Conservation (phyloP, 331 rosid genomes). For the Quercus tomentella region DNA sequence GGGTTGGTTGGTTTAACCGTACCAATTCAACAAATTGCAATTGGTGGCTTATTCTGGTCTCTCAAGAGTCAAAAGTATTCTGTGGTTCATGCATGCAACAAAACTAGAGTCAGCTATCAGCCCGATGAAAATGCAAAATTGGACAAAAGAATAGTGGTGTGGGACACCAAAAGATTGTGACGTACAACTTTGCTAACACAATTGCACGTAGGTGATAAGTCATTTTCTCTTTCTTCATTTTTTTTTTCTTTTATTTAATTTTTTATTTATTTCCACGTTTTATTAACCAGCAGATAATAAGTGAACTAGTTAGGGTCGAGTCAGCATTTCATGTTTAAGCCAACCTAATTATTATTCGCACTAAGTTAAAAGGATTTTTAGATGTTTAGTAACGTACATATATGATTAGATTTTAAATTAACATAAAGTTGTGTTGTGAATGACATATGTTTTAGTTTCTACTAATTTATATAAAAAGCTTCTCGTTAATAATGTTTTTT, state of each 20-base stretch:
- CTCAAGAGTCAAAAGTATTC: conserved; percentile 5
- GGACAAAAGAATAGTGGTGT: conserved; percentile 5
- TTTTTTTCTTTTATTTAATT: not conserved
- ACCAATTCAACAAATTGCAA: not conserved
- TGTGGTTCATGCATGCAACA: conserved; percentile 23
- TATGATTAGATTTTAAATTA: not conserved
- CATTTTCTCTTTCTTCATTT: not conserved
- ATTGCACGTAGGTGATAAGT: not conserved
- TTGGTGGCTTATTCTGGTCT: not conserved
- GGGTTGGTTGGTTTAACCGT: not conserved
- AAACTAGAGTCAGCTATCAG: conserved; percentile 12
- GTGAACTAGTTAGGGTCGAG: not conserved
- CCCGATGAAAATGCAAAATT: not conserved
- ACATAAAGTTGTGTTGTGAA: not conserved
- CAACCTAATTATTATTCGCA: not conserved
- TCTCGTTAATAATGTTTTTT: not conserved
- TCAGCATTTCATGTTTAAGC: not conserved
- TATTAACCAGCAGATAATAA: not conserved
- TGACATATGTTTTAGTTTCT: not conserved
- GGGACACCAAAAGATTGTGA: conserved; percentile 9
- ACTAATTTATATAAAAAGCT: not conserved
- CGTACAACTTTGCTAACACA: not conserved
- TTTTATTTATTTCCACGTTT: too few species aligned
- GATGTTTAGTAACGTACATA: not conserved
- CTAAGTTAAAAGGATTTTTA: not conserved